Base-by-base conservation (phyloP, 139 green algal genomes). In the Axilococcus clingmanii region DNA sequence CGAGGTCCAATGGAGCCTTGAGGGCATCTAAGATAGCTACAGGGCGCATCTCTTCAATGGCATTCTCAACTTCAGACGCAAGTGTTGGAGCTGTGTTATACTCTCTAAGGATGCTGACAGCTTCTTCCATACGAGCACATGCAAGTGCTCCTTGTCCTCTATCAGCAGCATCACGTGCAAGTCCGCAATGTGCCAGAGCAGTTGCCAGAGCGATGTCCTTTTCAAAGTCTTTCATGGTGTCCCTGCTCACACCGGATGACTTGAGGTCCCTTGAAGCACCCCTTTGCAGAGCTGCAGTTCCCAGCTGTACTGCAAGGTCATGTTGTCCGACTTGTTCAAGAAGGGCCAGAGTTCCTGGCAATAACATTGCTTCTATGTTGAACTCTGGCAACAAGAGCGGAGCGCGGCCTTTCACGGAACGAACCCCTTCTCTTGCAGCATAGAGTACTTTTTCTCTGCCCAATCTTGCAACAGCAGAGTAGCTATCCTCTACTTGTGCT, bases 301-400 rank as follows among this genome's bases (percentile, higher is more conserved):
- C 61, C 34, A 77, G 27, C 30, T 66, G 40, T 3, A 80, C 28
- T 22, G 78, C 64, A 20, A 66, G 14, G 7, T 80, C 72, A 40
- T 64, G 56, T 27, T 68, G 58, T 5, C 59, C 63, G 27, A 76
- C 56, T 72, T 86, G 75, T 11, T 73, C 57, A 41, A 86, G 55
- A 15, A 86, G 44, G 2, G 66, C 73, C 27, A 86, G 51, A 0
- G 68, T 57, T 4, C 65, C 76, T 8, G 76, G 72, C 40, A 86
- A 41, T 23, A 81, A 61, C 25, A 72, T 48, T 24, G 55, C 55
- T 23, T 79, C 66, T 3, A 85, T 48, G n/a, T 31, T 33, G 20
- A 68, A 40, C 17, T 44, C 52, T 2, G 55, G 52, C n/a, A 63
- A 40, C 5, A 67, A 29, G 32, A 67, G 40, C n/a, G 40, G 35